phyloP scores from a whole-genome alignment of 352 stramenopile genomes.

The Elongisporangium anandrum region DNA sequence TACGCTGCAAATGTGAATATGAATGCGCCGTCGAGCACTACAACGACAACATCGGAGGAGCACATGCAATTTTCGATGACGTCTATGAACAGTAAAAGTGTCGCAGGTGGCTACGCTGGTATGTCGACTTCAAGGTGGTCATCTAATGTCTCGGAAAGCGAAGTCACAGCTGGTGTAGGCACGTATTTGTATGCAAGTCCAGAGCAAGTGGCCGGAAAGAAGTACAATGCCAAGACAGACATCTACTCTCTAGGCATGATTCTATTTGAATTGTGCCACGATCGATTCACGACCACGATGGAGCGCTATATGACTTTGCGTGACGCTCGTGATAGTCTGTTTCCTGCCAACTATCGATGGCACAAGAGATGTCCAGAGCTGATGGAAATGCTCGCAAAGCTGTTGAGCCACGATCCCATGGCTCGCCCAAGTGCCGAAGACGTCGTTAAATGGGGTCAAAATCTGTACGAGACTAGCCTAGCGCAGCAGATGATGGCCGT shows the following conservation, averaged over 20 bases:
- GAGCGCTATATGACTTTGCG: slow-evolving; percentile 84
- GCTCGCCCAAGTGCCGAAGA: slow-evolving; percentile 54
- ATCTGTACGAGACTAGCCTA: slow-evolving; percentile 63
- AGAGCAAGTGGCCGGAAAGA: slow-evolving; percentile 86
- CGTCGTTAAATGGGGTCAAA: slow-evolving; percentile 75
- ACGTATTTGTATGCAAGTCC: slow-evolving; percentile 90
- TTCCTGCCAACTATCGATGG: slow-evolving; percentile 47
- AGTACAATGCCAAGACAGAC: slow-evolving; percentile 91
- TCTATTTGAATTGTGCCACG: slow-evolving; percentile 88
- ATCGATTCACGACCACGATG: slow-evolving; percentile 87
- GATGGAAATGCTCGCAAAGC: slow-evolving; percentile 56
- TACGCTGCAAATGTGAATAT: slow-evolving; percentile 81
- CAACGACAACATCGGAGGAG: slow-evolving; percentile 18
- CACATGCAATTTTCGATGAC: slow-evolving; percentile 21
- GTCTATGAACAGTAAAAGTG: slow-evolving; percentile 5
- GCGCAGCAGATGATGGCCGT: slow-evolving; percentile 50
- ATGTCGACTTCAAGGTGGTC: slow-evolving; percentile 59
- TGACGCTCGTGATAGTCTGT: slow-evolving; percentile 64
- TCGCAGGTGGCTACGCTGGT: slow-evolving; percentile 15
- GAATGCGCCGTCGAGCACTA: slow-evolving; percentile 10
- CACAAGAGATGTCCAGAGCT: slow-evolving; percentile 58
- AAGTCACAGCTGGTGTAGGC: slow-evolving; percentile 85
- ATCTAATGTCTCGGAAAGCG: slow-evolving; percentile 68
- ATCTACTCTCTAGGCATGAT: slow-evolving; percentile 91
- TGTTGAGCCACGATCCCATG: slow-evolving; percentile 51